A percentile compares a stretch with the other conserved stretches of the same genome.
Conservation (phyloP, 2,329 filamentous ascomycete species). For the Epichloe glyceriae region DNA sequence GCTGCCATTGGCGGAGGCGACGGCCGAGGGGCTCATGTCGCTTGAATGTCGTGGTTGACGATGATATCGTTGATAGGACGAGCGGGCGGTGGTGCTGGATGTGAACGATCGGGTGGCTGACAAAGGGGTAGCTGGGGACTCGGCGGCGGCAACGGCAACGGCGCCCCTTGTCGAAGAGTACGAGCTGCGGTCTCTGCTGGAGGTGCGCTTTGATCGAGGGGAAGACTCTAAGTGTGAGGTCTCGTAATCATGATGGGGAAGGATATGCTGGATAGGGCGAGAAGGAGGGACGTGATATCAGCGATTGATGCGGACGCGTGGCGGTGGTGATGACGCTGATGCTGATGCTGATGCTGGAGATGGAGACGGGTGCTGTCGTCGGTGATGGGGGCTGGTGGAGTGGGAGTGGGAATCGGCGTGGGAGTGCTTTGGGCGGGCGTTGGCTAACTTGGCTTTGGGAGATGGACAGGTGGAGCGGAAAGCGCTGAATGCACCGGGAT, state of each 20-base stretch:
- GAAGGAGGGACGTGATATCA: neutral
- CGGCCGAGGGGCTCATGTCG: conserved; percentile 38
- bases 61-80: conserved; percentile 21
- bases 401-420: conserved; percentile 2
- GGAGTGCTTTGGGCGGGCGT: neutral
- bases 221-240: conserved; percentile 50
- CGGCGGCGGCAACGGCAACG: conserved; percentile 26
- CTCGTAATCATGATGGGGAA: conserved; percentile 59
- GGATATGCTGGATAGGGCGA: conserved; percentile 29
- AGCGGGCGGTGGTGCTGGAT: conserved; percentile 37
- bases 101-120: conserved; percentile 21
- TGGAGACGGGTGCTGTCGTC: conserved; percentile 9
- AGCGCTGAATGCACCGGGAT: neutral
- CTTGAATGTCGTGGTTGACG: conserved; percentile 18
- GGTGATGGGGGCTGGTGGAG: conserved; percentile 2
- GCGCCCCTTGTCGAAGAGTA: conserved; percentile 32
- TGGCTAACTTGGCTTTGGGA: neutral
- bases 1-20: conserved; percentile 36
- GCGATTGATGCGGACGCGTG: conserved; percentile 26
- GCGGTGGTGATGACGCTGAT: conserved; percentile 24
- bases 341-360: conserved; percentile 8
- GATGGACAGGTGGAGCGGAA: neutral
- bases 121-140: conserved; percentile 16
- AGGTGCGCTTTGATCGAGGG: conserved; percentile 45
- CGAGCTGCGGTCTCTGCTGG: conserved; percentile 43